Conservation (phyloP, 2,329 filamentous ascomycete genomes). For the Elsinoe perseae region DNA sequence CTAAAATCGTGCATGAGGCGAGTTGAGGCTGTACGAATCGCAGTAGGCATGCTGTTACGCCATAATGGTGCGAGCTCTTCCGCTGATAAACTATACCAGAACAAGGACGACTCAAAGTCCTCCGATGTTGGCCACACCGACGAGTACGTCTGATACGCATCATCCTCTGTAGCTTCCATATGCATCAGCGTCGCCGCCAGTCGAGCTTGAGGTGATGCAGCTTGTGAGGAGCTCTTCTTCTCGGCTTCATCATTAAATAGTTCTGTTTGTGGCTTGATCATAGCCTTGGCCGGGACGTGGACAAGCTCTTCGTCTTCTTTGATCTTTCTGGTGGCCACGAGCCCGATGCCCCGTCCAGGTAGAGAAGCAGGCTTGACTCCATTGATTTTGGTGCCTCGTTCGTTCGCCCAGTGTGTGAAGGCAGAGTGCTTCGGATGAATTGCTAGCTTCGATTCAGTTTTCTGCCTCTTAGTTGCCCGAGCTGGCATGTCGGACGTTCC, state of each 20-base stretch:
- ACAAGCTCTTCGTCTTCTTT: conserved; percentile 56
- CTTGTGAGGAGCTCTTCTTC: not conserved
- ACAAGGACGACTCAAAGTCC: conserved; percentile 54
- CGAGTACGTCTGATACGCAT: conserved; percentile 47
- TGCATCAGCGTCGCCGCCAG: conserved; percentile 46
- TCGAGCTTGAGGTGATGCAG: conserved; percentile 51
- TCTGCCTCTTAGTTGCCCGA: conserved; percentile 6
- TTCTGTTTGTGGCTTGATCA: conserved; percentile 56
- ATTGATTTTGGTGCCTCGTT: conserved; percentile 57
- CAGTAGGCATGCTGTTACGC: conserved; percentile 41
- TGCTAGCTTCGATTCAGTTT: not conserved
- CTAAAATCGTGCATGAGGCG: conserved; percentile 27
- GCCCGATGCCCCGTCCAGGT: conserved; percentile 66
- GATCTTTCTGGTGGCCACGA: conserved; percentile 61
- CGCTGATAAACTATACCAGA: conserved; percentile 25
- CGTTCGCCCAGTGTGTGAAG: conserved; percentile 61
- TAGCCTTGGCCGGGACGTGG: conserved; percentile 54
- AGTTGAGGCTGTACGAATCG: conserved; percentile 27
- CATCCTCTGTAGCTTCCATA: not conserved
- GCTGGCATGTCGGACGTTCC: not conserved
- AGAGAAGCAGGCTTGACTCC: conserved; percentile 61
- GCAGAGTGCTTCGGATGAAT: conserved; percentile 35
- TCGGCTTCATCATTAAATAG: conserved; percentile 37
- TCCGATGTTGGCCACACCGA: conserved; percentile 56
- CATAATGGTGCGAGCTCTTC: not conserved